Conservation (phyloP, 2,329 filamentous ascomycete genomes). For the Aspergillus sp. region DNA sequence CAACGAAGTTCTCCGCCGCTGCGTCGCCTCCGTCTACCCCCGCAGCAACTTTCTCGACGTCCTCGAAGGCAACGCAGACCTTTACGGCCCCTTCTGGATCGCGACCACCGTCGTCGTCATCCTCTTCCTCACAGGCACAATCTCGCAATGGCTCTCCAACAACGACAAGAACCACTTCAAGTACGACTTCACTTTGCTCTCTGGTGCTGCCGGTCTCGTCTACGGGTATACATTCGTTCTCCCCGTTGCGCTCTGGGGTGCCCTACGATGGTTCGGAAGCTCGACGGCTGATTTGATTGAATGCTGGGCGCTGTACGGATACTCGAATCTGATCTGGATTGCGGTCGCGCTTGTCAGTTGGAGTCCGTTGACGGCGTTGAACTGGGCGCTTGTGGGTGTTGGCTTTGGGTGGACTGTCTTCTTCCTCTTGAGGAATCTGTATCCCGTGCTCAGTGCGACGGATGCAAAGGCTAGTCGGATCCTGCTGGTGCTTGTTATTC, state of each 20-base stretch:
- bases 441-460: conserved; percentile 88
- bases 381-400: conserved; percentile 90
- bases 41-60: conserved; percentile 96
- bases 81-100: conserved; percentile 99
- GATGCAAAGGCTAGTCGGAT: conserved; percentile 91
- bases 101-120: conserved; percentile 97
- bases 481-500: conserved; percentile 80
- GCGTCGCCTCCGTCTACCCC: conserved; percentile 86
- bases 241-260: conserved; percentile 82
- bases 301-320: conserved; percentile 94
- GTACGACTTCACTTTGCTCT: conserved; percentile 89
- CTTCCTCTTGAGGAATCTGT: conserved; percentile 84
- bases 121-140: conserved; percentile 91
- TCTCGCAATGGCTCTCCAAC: conserved; percentile 82
- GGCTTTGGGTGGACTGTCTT: conserved; percentile 82
- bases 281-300: conserved; percentile 92
- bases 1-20: conserved; percentile 81
- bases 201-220: conserved; percentile 86
- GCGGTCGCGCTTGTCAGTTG: conserved; percentile 90
- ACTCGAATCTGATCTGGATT: conserved; percentile 97
- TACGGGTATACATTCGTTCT: conserved; percentile 94
- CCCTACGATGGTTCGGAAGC: conserved; percentile 92
- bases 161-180: conserved; percentile 73
- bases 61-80: conserved; percentile 91
- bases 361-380: conserved; percentile 82